Conservation (phyloP, 176 grass and related monocot species). For the Echinochloa phyllopogon region DNA sequence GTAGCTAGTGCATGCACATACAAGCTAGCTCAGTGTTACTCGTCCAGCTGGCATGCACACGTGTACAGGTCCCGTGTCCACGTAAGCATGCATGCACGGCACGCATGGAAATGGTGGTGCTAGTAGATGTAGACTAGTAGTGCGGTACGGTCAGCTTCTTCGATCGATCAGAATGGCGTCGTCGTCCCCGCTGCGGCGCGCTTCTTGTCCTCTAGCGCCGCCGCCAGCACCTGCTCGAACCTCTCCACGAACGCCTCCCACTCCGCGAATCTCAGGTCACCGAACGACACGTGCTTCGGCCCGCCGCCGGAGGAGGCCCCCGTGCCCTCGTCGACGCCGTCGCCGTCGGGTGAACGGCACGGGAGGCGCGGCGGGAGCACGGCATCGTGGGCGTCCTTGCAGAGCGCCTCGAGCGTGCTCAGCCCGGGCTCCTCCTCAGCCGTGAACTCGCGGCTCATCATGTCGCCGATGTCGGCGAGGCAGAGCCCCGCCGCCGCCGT, state of each 20-base stretch:
- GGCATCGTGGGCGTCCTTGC: conserved; percentile 54
- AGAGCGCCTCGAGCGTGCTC: conserved; percentile 74
- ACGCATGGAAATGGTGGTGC: not conserved
- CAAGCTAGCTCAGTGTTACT: not conserved
- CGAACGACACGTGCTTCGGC: conserved; percentile 59
- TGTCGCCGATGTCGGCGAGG: conserved; percentile 86
- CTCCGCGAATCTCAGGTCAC: conserved; percentile 62
- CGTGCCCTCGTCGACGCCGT: conserved; percentile 28
- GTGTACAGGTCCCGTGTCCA: not conserved
- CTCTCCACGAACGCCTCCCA: conserved; percentile 76
- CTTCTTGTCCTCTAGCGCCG: conserved; percentile 67
- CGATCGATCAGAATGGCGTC: conserved; percentile 29
- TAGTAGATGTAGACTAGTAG: not conserved
- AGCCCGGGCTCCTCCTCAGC: conserved; percentile 49
- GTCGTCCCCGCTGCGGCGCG: conserved; percentile 33
- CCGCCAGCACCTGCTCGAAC: conserved; percentile 75
- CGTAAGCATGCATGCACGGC: not conserved
- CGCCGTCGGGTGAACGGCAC: not conserved
- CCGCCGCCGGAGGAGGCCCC: not conserved
- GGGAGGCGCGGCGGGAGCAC: not conserved
- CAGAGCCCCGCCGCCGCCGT: conserved; percentile 70
- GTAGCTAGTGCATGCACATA: not conserved
- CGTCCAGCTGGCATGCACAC: conserved; percentile 14
- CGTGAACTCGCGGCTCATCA: conserved; percentile 80
- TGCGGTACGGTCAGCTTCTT: not conserved